phyloP scores from a whole-genome alignment of 2,329 filamentous ascomycete genomes.

The Ambrosiella beaveri region DNA sequence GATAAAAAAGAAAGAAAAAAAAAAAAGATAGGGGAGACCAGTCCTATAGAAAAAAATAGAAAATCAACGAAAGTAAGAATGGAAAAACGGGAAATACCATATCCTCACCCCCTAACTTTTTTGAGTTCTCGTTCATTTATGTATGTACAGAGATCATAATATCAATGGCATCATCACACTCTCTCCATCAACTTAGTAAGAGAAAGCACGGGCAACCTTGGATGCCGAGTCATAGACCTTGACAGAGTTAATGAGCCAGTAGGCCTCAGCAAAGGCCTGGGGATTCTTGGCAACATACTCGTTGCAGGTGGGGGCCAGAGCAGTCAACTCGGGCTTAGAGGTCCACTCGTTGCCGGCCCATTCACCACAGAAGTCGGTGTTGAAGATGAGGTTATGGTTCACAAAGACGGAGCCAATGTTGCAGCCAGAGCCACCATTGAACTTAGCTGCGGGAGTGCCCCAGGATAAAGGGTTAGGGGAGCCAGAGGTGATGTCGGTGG shows the following conservation, averaged over 20 bases:
- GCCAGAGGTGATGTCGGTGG: constrained; percentile 40
- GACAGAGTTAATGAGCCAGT: constrained; percentile 60
- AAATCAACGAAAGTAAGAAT: constrained; percentile 1
- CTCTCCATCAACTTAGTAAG: not conserved
- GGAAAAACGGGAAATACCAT: not conserved
- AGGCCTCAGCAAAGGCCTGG: constrained; percentile 50
- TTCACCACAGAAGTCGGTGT: constrained; percentile 73
- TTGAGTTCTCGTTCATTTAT: too few species aligned
- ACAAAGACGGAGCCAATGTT: constrained; percentile 54
- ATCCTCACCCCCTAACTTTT: not conserved
- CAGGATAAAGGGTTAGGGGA: constrained; percentile 50
- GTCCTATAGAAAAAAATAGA: not conserved
- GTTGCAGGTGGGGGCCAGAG: constrained; percentile 46
- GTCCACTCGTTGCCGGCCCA: constrained; percentile 64
- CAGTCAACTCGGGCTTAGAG: constrained; percentile 36
- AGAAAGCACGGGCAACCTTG: constrained; percentile 4
- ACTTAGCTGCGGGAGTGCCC: constrained; percentile 51
- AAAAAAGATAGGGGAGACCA: not conserved
- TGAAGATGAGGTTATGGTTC: constrained; percentile 59
- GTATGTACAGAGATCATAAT: too few species aligned
- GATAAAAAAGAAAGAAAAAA: not conserved
- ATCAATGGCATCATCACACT: not conserved
- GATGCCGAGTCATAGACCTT: constrained; percentile 32
- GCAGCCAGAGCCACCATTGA: constrained; percentile 49
- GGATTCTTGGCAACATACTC: constrained; percentile 59